Percentiles rank a stretch among this genome's conserved stretches.
Conservation (phyloP, 495 filamentous ascomycete species). For the Xylaria acuta region DNA sequence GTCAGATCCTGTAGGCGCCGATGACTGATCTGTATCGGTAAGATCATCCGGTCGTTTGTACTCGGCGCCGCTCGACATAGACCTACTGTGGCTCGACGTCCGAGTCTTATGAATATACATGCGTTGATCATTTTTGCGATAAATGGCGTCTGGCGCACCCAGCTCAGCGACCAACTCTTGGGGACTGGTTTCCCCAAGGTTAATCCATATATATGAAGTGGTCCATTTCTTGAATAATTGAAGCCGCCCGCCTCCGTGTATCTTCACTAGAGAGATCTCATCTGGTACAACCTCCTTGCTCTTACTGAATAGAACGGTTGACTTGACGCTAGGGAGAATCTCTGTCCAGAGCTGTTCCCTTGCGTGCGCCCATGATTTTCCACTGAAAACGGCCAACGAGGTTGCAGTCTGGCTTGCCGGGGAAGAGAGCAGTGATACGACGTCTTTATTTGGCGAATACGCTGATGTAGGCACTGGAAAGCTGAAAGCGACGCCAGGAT, state of each 20-base stretch:
- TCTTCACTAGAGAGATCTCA: constrained; percentile 79
- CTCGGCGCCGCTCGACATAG: constrained; percentile 57
- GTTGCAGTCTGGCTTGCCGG: constrained; percentile 73
- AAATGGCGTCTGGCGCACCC: constrained; percentile 93
- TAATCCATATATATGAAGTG: constrained; percentile 67
- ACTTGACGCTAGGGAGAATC: constrained; percentile 68
- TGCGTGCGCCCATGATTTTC: constrained; percentile 85
- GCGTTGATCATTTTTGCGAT: constrained; percentile 88
- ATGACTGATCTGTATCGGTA: constrained; percentile 85
- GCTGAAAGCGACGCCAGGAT: constrained; percentile 89
- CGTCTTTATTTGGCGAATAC: constrained; percentile 84
- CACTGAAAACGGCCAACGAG: constrained; percentile 87
- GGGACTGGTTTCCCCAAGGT: constrained; percentile 79
- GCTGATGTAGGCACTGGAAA: constrained; percentile 78
- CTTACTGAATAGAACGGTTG: constrained; percentile 55
- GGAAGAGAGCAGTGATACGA: constrained; percentile 84
- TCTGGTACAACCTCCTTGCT: constrained; percentile 71
- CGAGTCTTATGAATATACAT: constrained; percentile 83
- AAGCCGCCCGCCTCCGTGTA: constrained; percentile 75
- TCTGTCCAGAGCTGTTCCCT: constrained; percentile 77
- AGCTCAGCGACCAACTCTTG: constrained; percentile 91
- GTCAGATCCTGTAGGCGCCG: constrained; percentile 75
- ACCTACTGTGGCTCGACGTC: constrained; percentile 52
- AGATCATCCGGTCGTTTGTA: constrained; percentile 61
- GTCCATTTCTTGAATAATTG: constrained; percentile 72